A percentile compares a stretch with the other conserved stretches of the same genome.
Conservation (phyloP, 495 filamentous ascomycete genomes). For the Penicillium robsamsonii region DNA sequence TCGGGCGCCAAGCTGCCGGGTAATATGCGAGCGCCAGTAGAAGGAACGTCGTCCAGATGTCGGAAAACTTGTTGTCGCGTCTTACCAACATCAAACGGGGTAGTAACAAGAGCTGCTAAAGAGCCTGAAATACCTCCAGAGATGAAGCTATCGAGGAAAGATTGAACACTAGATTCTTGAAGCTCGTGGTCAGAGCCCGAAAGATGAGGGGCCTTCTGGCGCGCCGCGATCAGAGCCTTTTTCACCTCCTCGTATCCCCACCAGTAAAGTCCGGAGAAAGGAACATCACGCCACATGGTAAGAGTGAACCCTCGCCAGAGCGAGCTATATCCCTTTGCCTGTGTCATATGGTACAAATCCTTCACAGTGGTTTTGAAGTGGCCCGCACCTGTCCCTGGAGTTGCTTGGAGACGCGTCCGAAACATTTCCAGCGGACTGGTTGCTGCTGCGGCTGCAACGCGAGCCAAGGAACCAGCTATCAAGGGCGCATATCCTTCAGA, state of each 20-base stretch:
- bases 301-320: conserved; percentile 92
- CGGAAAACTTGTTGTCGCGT: conserved; percentile 83
- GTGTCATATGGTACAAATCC: conserved; percentile 77
- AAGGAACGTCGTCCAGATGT: conserved; percentile 46
- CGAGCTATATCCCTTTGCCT: conserved; percentile 67
- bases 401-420: conserved; percentile 85
- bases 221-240: conserved; percentile 59
- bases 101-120: conserved; percentile 84
- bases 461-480: conserved; percentile 72
- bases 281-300: conserved; percentile 95
- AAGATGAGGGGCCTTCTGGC: conserved; percentile 43
- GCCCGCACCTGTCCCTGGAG: conserved; percentile 51
- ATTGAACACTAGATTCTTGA: conserved; percentile 15
- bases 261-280: conserved; percentile 97
- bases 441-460: conserved; percentile 73
- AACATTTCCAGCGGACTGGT: conserved; percentile 96
- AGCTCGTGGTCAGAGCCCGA: conserved; percentile 12
- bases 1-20: conserved; percentile 56
- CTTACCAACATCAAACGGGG: conserved; percentile 96
- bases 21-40: conserved; percentile 15
- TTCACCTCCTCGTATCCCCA: conserved; percentile 89
- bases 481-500: conserved; percentile 72
- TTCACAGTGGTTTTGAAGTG: conserved; percentile 72
- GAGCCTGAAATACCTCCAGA: conserved; percentile 81
- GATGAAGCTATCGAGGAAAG: conserved; percentile 84